These are phyloP conservation scores for Eucalyptus caleyi DNA, from an alignment of 345 rosid genomes.

Conservation along the genomic window DNA sequence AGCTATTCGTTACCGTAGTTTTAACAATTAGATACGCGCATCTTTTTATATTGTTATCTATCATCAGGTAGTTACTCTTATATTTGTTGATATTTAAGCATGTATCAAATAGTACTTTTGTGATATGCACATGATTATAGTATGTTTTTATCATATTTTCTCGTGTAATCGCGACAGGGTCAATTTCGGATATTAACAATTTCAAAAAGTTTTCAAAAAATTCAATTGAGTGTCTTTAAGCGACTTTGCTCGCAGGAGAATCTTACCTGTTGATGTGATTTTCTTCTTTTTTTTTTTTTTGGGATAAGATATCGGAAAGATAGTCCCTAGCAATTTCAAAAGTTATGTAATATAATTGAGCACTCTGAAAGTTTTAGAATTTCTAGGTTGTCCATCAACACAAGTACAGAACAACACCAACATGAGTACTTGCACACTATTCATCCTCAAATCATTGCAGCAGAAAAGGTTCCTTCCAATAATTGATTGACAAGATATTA, in stretches of 20 bases:
- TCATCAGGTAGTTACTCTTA: too few species aligned
- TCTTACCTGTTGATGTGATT: neutral
- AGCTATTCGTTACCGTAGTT: too few species aligned
- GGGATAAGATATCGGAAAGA: neutral
- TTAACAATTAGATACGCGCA: too few species aligned
- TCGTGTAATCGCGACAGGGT: too few species aligned
- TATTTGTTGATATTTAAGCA: too few species aligned
- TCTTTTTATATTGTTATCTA: too few species aligned
- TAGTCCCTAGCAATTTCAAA: neutral
- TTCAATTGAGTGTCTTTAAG: neutral
- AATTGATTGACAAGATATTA: neutral
- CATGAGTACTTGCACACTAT: neutral
- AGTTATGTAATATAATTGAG: neutral
- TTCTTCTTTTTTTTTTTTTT: accelerated
- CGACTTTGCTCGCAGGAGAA: neutral
- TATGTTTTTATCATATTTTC: too few species aligned
- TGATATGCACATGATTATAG: too few species aligned
- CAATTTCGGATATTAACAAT: too few species aligned
- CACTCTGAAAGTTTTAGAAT: neutral
- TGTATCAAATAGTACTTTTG: too few species aligned
- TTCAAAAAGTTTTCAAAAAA: neutral
- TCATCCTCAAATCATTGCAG: neutral
- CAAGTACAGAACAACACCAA: neutral
- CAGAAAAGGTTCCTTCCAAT: neutral
- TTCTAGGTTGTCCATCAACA: neutral